Evolutionary conservation across 1,284 basidiomycete genomes (phyloP), one percentile per base, ranked within the genome.

Genomic region (Irpex sp.): DNA sequence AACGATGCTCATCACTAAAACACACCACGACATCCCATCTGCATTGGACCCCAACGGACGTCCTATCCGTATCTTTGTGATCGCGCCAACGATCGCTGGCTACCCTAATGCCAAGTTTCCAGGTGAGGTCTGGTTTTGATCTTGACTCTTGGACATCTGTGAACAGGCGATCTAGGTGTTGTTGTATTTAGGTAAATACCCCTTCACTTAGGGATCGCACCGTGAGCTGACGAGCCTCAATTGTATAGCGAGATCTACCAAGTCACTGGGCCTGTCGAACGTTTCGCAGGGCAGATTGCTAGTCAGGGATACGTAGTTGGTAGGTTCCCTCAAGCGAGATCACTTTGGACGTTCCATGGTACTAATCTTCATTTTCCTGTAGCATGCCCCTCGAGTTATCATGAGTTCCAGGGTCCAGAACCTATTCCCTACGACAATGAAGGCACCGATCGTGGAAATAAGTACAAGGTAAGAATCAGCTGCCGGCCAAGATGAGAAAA

Each of bases 211-310:
- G 4, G 2, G 26, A 26, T 26, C 26, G 26, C 26, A 26, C 26
- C 26, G 26, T 26, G 26, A 26, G 26, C 26, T 26, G 26, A 26
- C 26, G 26, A 26, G 26, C 64, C 48, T 47, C 57, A 37, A 21
- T 55, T 44, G 21, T 68, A 26, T 26, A 92, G 91, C 72, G 91
- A 93, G 74, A 93, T 93, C 63, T 93, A 93, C 73, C 91, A 93
- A 75, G 91, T 93, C 1, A 93, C 93, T 31, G 91, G 92, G 0
- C 92, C 92, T 47, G 92, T 94, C 11, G 91, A 94, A 72, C 84
- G 94, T 52, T 96, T 96, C 74, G 95, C 94, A 0, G 87, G 92
- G 21, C 92, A 95, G 77, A 96, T 97, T 69, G 95, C 95, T 1
- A 92, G 92, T 63, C 93, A 96, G 62, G 94, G 91, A 64, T 93